Evolutionary conservation across 352 stramenopile genomes (phyloP), one percentile per base, ranked within the genome.

Genomic region (Phytophthora litchii): DNA sequence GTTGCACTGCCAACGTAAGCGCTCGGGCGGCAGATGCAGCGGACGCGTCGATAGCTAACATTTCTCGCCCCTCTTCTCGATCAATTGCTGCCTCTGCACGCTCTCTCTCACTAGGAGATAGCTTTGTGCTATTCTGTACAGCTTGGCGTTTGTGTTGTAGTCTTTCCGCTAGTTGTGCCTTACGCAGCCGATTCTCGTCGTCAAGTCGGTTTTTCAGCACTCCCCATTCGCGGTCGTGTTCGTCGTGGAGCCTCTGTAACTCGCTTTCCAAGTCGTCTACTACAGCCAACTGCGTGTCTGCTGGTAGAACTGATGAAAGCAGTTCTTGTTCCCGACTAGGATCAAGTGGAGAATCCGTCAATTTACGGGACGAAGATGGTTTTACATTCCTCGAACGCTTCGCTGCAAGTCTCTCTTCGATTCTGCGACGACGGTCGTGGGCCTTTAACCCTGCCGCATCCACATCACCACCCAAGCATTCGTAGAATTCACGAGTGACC

Each of bases 181-280:
- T 82, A 13, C 63, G 71, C 16, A 65, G 12, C 6, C 47, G 42
- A 32, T 54, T 72, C 3, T 86, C 74, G 25, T 69, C 61, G 12
- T 74, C 55, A 27, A 78, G 29, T 9, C 72, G 56, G 1, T 56
- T 37, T 16, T 82, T 58, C 6, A 72, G 45, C 0, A 43, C 45
- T 16, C 64, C 45, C 62, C 74, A 81, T 12, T 72, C 69, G 9
- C 68, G 62, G 1, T 68, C 52, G 19, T 80, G 74, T 35, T 72
- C 54, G 0, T 68, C 67, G 36, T 79, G 61, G 2, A 87, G 36
- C 11, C 65, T 51, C 16, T 56, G 47, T 38, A 82, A 43, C 38
- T 72, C 54, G 1, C 52, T 34, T 10, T 71, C 46, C 9, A 74
- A 21, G 13, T 64, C 50, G 29, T 68, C 60, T 16, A 64, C 20